phyloP scores from a whole-genome alignment of 495 filamentous ascomycete species.

The Elaphomyces granulatus region DNA sequence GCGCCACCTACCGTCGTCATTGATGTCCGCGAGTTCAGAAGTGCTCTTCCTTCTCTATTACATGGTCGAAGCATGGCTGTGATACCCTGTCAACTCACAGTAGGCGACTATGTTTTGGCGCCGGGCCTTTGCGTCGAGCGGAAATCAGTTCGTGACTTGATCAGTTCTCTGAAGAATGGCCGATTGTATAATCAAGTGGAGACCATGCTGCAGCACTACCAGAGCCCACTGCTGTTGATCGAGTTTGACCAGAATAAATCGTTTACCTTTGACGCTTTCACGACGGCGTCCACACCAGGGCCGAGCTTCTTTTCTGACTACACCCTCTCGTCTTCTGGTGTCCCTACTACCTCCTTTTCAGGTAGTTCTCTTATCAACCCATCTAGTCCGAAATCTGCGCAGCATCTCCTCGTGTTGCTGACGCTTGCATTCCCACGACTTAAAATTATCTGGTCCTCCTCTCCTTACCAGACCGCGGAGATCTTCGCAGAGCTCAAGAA shows the following conservation, averaged over 20 bases:
- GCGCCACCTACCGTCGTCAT: slow-evolving; percentile 88
- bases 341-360: slow-evolving; percentile 37
- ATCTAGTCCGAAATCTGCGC: slow-evolving; percentile 52
- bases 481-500: slow-evolving; percentile 92
- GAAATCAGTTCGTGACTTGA: slow-evolving; percentile 82
- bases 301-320: slow-evolving; percentile 37
- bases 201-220: slow-evolving; percentile 88
- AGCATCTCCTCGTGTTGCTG: slow-evolving; percentile 82
- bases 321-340: slow-evolving; percentile 50
- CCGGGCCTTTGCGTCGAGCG: slow-evolving; percentile 88
- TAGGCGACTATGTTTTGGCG: slow-evolving; percentile 89
- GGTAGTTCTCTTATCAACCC: slow-evolving; percentile 29
- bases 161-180: slow-evolving; percentile 80
- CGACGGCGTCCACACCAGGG: slow-evolving; percentile 27
- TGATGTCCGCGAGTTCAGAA: slow-evolving; percentile 91
- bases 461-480: slow-evolving; percentile 91
- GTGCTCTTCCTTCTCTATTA: slow-evolving; percentile 76
- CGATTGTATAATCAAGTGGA: slow-evolving; percentile 86
- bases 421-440: slow-evolving; percentile 85
- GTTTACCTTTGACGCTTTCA: slow-evolving; percentile 90
- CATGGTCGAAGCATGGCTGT: slow-evolving; percentile 76
- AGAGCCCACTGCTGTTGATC: slow-evolving; percentile 78
- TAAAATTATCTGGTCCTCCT: slow-evolving; percentile 84
- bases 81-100: slow-evolving; percentile 87
- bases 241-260: slow-evolving; percentile 97